Evolutionary conservation across 176 grass and related monocot species (phyloP), one percentile per base, ranked within the genome.

Genomic region (Zizania latifolia): DNA sequence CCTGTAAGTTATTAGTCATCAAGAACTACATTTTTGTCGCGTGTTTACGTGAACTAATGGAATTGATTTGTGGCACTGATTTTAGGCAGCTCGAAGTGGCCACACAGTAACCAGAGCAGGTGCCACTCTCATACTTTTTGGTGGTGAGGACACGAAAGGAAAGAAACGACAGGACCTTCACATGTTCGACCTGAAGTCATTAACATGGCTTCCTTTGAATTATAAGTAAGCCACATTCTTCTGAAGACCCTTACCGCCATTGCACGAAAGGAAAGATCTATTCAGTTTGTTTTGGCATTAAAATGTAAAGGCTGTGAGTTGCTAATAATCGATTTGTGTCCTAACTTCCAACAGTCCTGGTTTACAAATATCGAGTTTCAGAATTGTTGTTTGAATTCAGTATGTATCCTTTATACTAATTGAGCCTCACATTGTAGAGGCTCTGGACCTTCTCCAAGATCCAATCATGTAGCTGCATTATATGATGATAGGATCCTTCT

Each of bases 161-260:
- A 94, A 87, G 87, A 99, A 99, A 84, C 72, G 79, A 6, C 92
- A 99, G 70, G 95, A 99, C 67, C 91, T 99, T 53, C 89, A 94
- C 78, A 99, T 99, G 95, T 86, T 99, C 8, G 89, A 94, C 86
- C 82, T 94, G 53, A 94, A 99, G 67, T 92, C 95, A 63, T 82
- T 84, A 43, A 92, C 91, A 70, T 98, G 95, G 95, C 95, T 98
- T 88, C 95, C 95, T 64, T 92, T 99, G 80, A 93, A 89, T 59
- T 94, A 99, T 75, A 99, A 94, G 91, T 99, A 74, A 85, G 89
- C 74, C 30, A 24, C 75, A 16, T n/a, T n/a, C 39, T 54, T 51
- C 45, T 24, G 1, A 53, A 12, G 48, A 22, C 34, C 34, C 34
- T 36, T 22, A 7, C 48, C 4, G n/a, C 19, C 48, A 53, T 53